These are phyloP conservation scores for Zea mays DNA, from an alignment of 176 grass and related monocot genomes.

Conservation along the genomic window Zm-B73-REFERENCE-NAM-5.0 NC_050105.1:1990001-1990500, in stretches of 20 bases:
- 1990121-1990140: neutral
- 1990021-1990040: constrained; percentile 45
- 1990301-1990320: neutral
- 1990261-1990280: neutral
- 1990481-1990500: neutral
- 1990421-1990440: constrained; percentile 80
- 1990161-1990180: no score
- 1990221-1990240: neutral
- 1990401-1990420: constrained; percentile 81
- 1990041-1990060: neutral
- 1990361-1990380: constrained; percentile 92
- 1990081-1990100: neutral
- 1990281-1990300: neutral
- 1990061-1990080: neutral
- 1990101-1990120: neutral
- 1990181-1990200: neutral
- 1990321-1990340: neutral
- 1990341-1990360: constrained; percentile 63
- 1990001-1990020: constrained; percentile 90
- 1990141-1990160: neutral
- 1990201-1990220: neutral
- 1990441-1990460: constrained; percentile 54
- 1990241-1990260: neutral
- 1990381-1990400: constrained; percentile 71
- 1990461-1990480: constrained; percentile 16